Conservation (phyloP, 305 asterid genomes). For the Fraxinus dipetala region DNA sequence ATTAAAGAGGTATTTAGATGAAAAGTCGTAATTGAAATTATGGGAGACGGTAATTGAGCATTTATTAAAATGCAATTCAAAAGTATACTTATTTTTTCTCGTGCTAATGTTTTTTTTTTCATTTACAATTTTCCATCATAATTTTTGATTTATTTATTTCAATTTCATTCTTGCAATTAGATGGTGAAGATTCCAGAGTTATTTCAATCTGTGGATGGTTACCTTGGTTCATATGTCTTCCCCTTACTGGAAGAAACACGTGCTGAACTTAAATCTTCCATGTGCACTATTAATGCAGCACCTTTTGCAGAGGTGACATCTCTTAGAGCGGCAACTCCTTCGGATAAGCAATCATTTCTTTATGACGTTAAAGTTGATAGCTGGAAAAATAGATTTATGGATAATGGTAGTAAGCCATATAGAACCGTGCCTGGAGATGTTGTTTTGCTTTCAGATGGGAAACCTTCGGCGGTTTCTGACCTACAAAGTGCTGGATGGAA, state of each 20-base stretch:
- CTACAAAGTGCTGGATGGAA: constrained; percentile 30
- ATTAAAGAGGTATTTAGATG: background rate
- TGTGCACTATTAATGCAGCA: constrained; percentile 33
- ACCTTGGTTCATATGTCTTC: constrained; percentile 36
- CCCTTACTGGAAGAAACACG: constrained; percentile 66
- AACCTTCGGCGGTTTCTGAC: constrained; percentile 44
- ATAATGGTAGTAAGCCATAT: constrained; percentile 46
- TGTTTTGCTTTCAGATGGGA: constrained; percentile 42
- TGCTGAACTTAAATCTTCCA: constrained; percentile 37
- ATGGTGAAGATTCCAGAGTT: constrained; percentile 40
- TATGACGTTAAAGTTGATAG: constrained; percentile 30
- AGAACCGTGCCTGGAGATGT: constrained; percentile 59
- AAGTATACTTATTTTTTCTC: background rate
- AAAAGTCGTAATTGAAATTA: background rate
- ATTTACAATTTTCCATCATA: background rate
- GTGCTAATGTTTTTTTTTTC: background rate
- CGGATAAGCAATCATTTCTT: background rate
- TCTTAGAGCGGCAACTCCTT: background rate
- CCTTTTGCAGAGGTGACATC: constrained; percentile 43
- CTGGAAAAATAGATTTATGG: constrained; percentile 41
- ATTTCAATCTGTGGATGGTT: constrained; percentile 33
- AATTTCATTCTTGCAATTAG: constrained; percentile 24
- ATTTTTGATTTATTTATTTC: background rate
- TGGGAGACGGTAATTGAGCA: background rate
- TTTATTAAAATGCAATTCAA: background rate